phyloP scores from a whole-genome alignment of 148 eudicot species.

The Vaccinium myrtillus region DNA sequence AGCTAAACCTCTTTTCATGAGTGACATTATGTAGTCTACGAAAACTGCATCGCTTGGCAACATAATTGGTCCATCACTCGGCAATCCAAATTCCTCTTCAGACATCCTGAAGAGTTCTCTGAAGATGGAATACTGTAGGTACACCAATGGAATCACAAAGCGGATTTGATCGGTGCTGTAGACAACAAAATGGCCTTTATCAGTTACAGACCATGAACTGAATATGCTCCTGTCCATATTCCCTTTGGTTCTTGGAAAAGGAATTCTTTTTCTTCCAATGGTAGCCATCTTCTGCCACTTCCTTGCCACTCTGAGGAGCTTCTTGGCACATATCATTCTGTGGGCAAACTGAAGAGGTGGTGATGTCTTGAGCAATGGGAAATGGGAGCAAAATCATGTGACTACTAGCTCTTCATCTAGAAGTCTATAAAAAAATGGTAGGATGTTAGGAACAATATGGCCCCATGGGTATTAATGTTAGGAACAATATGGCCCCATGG shows the following conservation, averaged over 20 bases:
- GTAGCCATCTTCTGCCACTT: constrained; percentile 36
- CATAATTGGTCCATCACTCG: constrained; percentile 38
- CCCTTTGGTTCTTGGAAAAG: constrained; percentile 9
- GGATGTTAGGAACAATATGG: neutral
- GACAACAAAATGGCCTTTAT: constrained; percentile 39
- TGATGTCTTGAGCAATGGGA: neutral
- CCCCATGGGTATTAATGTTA: neutral
- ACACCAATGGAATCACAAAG: constrained; percentile 29
- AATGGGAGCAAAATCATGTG: neutral
- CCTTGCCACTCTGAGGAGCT: constrained; percentile 38
- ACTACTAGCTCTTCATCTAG: neutral
- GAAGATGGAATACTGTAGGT: constrained; percentile 28
- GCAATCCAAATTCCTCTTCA: constrained; percentile 48
- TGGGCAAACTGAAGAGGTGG: neutral
- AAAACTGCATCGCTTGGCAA: constrained; percentile 41
- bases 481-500: neutral
- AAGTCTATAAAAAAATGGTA: neutral
- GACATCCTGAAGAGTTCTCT: constrained; percentile 40
- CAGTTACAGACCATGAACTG: neutral
- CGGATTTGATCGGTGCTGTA: constrained; percentile 32
- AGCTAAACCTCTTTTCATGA: constrained; percentile 20
- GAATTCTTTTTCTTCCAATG: constrained; percentile 29
- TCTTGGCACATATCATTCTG: constrained; percentile 42
- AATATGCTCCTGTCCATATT: neutral
- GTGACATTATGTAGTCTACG: constrained; percentile 32